Evolutionary conservation across 805 yeast genomes (phyloP).

Genomic region (Clavispora fructus): DNA sequence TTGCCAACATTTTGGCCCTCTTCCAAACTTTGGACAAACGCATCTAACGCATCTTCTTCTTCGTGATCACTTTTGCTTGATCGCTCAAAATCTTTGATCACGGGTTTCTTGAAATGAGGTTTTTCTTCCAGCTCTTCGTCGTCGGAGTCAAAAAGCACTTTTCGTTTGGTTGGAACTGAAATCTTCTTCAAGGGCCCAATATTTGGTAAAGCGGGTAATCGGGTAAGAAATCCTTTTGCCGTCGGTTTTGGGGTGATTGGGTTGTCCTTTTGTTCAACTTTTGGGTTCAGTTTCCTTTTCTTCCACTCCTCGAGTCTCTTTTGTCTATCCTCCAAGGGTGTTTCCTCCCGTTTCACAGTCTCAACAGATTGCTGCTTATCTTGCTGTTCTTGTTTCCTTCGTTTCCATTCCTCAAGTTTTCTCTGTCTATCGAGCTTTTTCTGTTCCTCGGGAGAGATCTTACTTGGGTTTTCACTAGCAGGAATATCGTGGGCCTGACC

Average conservation of each 20-base stretch:
- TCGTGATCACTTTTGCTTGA: conserved; percentile 2
- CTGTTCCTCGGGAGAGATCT: conserved; percentile 2
- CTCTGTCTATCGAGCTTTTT: conserved; percentile 10
- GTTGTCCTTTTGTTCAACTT: neutral
- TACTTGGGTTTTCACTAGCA: neutral
- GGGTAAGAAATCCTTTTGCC: neutral
- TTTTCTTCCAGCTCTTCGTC: conserved; percentile 19
- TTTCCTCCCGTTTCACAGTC: conserved; percentile 10
- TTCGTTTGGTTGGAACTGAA: neutral
- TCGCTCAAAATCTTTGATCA: conserved; percentile 7
- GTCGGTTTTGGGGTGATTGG: no score
- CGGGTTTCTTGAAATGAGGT: conserved; percentile 20
- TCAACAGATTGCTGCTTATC: neutral
- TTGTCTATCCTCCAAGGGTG: conserved; percentile 8
- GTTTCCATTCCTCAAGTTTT: conserved; percentile 17
- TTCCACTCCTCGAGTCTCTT: conserved; percentile 51
- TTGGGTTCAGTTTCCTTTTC: conserved; percentile 19
- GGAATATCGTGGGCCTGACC: conserved; percentile 1
- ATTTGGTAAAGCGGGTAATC: neutral
- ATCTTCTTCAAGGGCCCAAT: neutral
- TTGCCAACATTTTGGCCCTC: neutral
- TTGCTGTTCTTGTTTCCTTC: conserved; percentile 11
- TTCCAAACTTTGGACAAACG: conserved; percentile 7
- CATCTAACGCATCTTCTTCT: conserved; percentile 26
- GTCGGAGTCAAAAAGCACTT: conserved; percentile 19